Evolutionary conservation across 1,139 yeast species (phyloP).

Genomic region (Chernovozyma sophiae-reginae): DNA sequence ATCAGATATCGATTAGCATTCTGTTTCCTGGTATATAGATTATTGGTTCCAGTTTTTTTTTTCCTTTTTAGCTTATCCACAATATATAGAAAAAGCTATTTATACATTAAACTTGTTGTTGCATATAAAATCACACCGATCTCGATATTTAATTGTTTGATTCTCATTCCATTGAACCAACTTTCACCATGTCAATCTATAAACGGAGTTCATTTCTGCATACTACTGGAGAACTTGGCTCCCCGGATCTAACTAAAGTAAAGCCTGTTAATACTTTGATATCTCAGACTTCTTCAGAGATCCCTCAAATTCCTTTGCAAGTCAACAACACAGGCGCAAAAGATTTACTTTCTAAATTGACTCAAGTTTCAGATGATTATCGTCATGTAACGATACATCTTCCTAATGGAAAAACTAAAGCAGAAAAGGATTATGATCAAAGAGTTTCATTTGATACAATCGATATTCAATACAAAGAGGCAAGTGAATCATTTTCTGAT

Average conservation of each 20-base stretch:
- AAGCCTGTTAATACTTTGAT: background rate
- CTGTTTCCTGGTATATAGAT: too few relatives aligned
- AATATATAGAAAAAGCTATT: too few relatives aligned
- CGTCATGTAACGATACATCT: conserved; percentile 14
- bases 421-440: conserved; percentile 11
- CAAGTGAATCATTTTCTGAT: conserved; percentile 12
- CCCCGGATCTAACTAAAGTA: background rate
- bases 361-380: conserved; percentile 19
- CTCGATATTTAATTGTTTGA: too few relatives aligned
- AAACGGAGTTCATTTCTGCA: background rate
- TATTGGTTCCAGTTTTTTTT: too few relatives aligned
- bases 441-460: conserved; percentile 24
- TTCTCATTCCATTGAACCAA: too few relatives aligned
- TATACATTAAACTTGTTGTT: too few relatives aligned
- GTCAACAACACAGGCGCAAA: conserved; percentile 1
- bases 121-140: too few relatives aligned
- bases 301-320: background rate
- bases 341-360: conserved; percentile 22
- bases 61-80: too few relatives aligned
- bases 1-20: too few relatives aligned
- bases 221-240: background rate
- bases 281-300: background rate
- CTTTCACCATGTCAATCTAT: background rate
- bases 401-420: background rate
- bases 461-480: conserved; percentile 14